Evolutionary conservation across 2,329 filamentous ascomycete species (phyloP).

Genomic region (Arthrobotrys sphaeroides): DNA sequence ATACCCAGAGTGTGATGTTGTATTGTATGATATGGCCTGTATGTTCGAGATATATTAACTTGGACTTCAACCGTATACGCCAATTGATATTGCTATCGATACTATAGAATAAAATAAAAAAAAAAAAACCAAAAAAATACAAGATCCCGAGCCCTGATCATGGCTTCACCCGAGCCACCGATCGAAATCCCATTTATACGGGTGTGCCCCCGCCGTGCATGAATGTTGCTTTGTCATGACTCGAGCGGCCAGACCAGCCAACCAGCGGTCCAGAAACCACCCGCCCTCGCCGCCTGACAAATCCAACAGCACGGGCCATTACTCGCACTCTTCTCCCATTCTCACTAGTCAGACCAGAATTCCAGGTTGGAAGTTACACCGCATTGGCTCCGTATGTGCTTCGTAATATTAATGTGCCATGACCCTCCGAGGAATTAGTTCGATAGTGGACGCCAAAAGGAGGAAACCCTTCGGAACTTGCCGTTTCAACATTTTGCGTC

Average conservation of each 20-base stretch:
- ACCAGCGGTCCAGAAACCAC: constrained; percentile 17
- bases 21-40: no score
- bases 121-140: no score
- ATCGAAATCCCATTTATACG: neutral
- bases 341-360: no score
- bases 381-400: neutral
- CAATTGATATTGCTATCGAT: no score
- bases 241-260: constrained; percentile 29
- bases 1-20: no score
- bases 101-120: no score
- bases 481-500: constrained; percentile 9
- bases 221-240: constrained; percentile 48
- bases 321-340: no score
- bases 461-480: constrained; percentile 8
- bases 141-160: no score
- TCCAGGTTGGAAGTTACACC: no score
- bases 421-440: no score
- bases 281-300: constrained; percentile 31
- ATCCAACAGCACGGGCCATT: constrained; percentile 28
- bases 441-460: neutral
- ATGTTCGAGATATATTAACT: no score
- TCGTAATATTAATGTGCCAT: neutral
- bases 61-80: no score
- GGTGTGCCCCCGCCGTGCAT: neutral
- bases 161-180: neutral